phyloP scores from a whole-genome alignment of 2,329 filamentous ascomycete species.

The Alternaria solani region DNA sequence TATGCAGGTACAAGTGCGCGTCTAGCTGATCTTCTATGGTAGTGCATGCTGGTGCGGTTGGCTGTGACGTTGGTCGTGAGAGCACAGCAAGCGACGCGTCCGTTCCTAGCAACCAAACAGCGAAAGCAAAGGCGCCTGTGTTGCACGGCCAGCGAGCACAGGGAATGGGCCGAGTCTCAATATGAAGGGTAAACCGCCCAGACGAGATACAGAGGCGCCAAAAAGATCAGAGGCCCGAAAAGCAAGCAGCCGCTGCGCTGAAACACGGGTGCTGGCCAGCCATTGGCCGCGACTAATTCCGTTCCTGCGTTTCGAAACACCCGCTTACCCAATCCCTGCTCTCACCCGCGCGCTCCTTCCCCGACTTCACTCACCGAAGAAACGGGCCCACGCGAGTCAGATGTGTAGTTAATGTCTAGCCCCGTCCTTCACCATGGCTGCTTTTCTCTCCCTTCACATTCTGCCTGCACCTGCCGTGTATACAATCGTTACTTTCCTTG shows the following conservation, averaged over 20 bases:
- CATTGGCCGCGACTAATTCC: constrained; percentile 25
- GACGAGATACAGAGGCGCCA: constrained; percentile 6
- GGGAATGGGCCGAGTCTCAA: constrained; percentile 1
- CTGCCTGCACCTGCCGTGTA: constrained; percentile 29
- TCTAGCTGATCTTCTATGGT: background rate
- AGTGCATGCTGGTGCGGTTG: background rate
- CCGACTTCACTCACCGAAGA: constrained; percentile 9
- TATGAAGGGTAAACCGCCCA: constrained; percentile 11
- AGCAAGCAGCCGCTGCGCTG: constrained; percentile 21
- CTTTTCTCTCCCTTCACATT: constrained; percentile 24
- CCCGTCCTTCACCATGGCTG: constrained; percentile 27
- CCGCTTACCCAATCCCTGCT: constrained; percentile 21
- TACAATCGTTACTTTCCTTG: constrained; percentile 32
- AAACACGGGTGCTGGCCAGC: constrained; percentile 23
- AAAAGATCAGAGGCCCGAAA: constrained; percentile 11
- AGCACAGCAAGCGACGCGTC: constrained; percentile 3
- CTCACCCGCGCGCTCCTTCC: constrained; percentile 29
- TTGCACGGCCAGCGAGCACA: background rate
- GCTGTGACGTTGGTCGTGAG: background rate
- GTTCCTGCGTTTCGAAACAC: constrained; percentile 38
- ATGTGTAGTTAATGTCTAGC: constrained; percentile 15
- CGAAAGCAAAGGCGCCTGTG: background rate
- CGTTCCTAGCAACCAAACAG: constrained; percentile 6
- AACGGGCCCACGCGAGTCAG: constrained; percentile 11
- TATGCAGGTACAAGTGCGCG: constrained; percentile 5